These are phyloP conservation scores for Tothia fuscella DNA, from an alignment of 2,329 filamentous ascomycete genomes.

Conservation along the genomic window DNA sequence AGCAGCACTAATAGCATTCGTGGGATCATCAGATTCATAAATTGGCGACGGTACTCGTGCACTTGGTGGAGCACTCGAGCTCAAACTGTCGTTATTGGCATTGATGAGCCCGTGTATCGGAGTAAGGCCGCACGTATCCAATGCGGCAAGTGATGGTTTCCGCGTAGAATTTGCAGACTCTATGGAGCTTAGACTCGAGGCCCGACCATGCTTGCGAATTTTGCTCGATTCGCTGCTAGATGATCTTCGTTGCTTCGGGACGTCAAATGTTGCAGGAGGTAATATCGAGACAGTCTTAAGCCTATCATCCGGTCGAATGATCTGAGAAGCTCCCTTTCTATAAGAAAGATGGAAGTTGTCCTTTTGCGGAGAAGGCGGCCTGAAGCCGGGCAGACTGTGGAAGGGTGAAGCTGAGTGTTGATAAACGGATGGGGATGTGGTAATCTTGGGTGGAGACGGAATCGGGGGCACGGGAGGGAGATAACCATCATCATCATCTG, in stretches of 20 bases:
- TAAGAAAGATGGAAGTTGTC: slow-evolving; percentile 6
- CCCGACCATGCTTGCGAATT: slow-evolving; percentile 1
- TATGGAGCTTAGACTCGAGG: slow-evolving; percentile 10
- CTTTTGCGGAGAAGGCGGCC: slow-evolving; percentile 5
- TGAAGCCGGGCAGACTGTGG: slow-evolving; percentile 3
- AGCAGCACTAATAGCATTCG: not conserved
- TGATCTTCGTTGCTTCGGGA: not conserved
- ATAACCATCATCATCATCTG: slow-evolving; percentile 32
- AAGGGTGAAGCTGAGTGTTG: not conserved
- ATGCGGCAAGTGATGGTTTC: slow-evolving; percentile 2
- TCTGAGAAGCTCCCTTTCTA: slow-evolving; percentile 9
- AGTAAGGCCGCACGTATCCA: slow-evolving; percentile 3
- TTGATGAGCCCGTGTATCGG: not conserved
- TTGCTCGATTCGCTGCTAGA: not conserved
- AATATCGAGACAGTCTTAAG: slow-evolving; percentile 9
- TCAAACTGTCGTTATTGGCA: not conserved
- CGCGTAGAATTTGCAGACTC: slow-evolving; percentile 3
- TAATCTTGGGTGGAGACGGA: slow-evolving; percentile 17
- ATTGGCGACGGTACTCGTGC: slow-evolving; percentile 1
- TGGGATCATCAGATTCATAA: not conserved
- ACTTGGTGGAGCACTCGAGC: not conserved
- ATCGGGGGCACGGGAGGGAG: slow-evolving; percentile 16
- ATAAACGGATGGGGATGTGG: slow-evolving; percentile 1
- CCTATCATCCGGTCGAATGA: not conserved
- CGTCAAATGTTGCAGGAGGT: not conserved